A percentile compares a stretch with the other conserved stretches of the same genome.
phyloP scores from a whole-genome alignment of 768 basidiomycete species.

The Lentinula raphanica region DNA sequence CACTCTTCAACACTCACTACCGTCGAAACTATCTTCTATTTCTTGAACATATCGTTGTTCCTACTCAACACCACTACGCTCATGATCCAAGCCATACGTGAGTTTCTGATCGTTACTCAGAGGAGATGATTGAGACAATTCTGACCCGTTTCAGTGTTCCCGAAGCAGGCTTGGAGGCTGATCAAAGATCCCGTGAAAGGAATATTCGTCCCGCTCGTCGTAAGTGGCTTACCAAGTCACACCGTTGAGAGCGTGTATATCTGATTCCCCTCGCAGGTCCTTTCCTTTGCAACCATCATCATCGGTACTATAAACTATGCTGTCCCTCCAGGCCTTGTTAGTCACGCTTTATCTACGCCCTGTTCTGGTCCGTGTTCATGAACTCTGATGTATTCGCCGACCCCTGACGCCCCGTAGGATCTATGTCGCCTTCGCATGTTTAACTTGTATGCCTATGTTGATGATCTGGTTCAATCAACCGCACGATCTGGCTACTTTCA shows the following conservation, averaged over 20 bases:
- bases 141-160: slow-evolving; percentile 31
- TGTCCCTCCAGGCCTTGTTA: slow-evolving; percentile 31
- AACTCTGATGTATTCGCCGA: slow-evolving; percentile 7
- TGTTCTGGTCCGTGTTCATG: too few species aligned
- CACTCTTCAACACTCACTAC: slow-evolving; percentile 26
- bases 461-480: slow-evolving; percentile 47
- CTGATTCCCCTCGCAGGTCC: slow-evolving; percentile 23
- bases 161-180: slow-evolving; percentile 34
- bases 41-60: slow-evolving; percentile 40
- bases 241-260: neutral
- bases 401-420: slow-evolving; percentile 22
- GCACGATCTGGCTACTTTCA: slow-evolving; percentile 37
- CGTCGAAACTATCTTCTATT: slow-evolving; percentile 41
- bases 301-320: slow-evolving; percentile 45
- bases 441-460: slow-evolving; percentile 41
- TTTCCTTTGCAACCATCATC: slow-evolving; percentile 46
- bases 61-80: slow-evolving; percentile 38
- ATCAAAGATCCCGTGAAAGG: slow-evolving; percentile 40
- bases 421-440: slow-evolving; percentile 32
- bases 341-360: slow-evolving; percentile 30
- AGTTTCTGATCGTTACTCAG: slow-evolving; percentile 6
- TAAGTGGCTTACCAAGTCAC: slow-evolving; percentile 5
- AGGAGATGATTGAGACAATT: neutral
- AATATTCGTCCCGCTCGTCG: slow-evolving; percentile 30
- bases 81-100: slow-evolving; percentile 36